A percentile compares a stretch with the other conserved stretches of the same genome.
Conservation (phyloP, 257 asterid genomes). For the Capsicum pubescens region DNA sequence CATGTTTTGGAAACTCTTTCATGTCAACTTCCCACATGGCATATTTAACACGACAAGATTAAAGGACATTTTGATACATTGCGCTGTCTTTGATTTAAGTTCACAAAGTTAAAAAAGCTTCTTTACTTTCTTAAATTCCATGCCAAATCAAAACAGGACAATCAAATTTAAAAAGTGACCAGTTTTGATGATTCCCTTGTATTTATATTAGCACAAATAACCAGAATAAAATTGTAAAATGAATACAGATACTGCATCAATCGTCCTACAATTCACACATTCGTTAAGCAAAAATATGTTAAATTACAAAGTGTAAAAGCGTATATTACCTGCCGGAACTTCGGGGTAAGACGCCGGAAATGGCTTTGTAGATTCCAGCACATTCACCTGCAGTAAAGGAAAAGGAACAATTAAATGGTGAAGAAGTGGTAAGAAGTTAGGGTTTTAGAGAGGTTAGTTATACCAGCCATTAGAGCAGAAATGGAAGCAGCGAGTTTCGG, state of each 20-base stretch:
- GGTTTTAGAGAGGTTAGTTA: conserved; percentile 29
- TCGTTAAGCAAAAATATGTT: too few relatives aligned
- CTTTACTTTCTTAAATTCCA: too few relatives aligned
- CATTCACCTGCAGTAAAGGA: conserved; percentile 26
- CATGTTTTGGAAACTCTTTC: too few relatives aligned
- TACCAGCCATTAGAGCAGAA: conserved; percentile 43
- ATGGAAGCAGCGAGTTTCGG: conserved; percentile 46
- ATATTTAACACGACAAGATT: too few relatives aligned
- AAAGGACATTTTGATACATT: too few relatives aligned
- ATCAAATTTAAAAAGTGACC: background rate
- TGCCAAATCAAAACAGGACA: too few relatives aligned
- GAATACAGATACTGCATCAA: background rate
- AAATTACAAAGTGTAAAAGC: background rate
- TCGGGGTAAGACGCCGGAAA: conserved; percentile 16
- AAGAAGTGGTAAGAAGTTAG: conserved; percentile 15
- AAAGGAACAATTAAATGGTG: background rate
- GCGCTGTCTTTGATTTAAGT: too few relatives aligned
- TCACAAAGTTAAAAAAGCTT: too few relatives aligned
- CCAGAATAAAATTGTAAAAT: background rate
- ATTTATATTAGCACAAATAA: background rate
- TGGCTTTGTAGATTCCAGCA: background rate
- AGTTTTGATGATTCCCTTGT: background rate
- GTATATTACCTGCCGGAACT: background rate
- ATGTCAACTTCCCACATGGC: too few relatives aligned
- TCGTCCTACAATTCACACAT: background rate